These are phyloP conservation scores for Cyclaneusma minus DNA, from an alignment of 2,329 filamentous ascomycete genomes.

Conservation along the genomic window DNA sequence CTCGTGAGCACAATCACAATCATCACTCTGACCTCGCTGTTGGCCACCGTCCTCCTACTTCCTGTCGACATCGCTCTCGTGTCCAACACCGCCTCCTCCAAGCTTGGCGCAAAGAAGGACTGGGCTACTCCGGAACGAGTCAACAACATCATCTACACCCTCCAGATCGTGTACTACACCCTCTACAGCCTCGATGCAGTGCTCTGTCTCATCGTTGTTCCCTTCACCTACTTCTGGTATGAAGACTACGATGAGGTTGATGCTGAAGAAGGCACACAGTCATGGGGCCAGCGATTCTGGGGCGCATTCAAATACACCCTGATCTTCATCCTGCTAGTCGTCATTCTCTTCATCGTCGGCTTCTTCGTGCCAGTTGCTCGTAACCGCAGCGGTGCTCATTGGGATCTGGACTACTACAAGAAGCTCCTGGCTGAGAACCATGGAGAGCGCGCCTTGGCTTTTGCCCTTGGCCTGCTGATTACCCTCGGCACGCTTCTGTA, in stretches of 20 bases:
- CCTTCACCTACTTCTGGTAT: constrained; percentile 96
- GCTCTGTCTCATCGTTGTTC: constrained; percentile 76
- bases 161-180: constrained; percentile 83
- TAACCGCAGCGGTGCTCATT: constrained; percentile 45
- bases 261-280: constrained; percentile 62
- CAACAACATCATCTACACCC: constrained; percentile 59
- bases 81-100: constrained; percentile 67
- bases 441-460: constrained; percentile 83
- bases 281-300: constrained; percentile 55
- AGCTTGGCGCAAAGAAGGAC: constrained; percentile 71
- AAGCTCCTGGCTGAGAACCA: constrained; percentile 70
- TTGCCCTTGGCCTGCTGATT: constrained; percentile 76
- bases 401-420: constrained; percentile 87
- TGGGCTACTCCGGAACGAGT: constrained; percentile 82
- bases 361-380: constrained; percentile 83
- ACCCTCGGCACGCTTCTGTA: constrained; percentile 78
- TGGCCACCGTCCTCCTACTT: constrained; percentile 82
- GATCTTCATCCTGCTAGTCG: constrained; percentile 63
- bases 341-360: constrained; percentile 76
- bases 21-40: constrained; percentile 69
- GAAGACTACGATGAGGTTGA: constrained; percentile 94
- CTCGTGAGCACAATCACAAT: constrained; percentile 75
- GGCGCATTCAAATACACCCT: constrained; percentile 85
- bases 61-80: constrained; percentile 93
- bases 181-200: constrained; percentile 86